Conservation (phyloP, 2,329 filamentous ascomycete species). For the Talaromyces sp. region DNA sequence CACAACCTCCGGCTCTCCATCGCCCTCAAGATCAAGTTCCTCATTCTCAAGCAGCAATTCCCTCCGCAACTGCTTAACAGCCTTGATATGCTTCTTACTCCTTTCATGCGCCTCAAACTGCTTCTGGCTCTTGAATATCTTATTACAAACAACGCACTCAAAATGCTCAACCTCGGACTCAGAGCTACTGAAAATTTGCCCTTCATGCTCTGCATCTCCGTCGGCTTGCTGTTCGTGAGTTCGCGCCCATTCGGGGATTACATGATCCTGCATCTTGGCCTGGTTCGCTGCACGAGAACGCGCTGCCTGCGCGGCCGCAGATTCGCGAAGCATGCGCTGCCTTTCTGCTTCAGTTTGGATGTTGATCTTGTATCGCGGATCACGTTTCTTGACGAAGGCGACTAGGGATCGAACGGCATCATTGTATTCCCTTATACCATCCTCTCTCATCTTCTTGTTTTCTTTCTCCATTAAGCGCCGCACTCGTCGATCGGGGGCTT, state of each 20-base stretch:
- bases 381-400: constrained; percentile 82
- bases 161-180: constrained; percentile 51
- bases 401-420: constrained; percentile 83
- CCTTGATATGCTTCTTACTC: constrained; percentile 93
- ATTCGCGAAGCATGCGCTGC: constrained; percentile 69
- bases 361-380: constrained; percentile 76
- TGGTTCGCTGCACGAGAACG: constrained; percentile 75
- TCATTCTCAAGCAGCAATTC: constrained; percentile 80
- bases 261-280: constrained; percentile 60
- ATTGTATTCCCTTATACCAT: constrained; percentile 82
- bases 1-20: constrained; percentile 13
- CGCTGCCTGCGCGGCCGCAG: constrained; percentile 77
- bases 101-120: constrained; percentile 88
- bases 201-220: constrained; percentile 29
- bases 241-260: constrained; percentile 69
- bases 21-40: constrained; percentile 29
- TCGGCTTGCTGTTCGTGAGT: constrained; percentile 30
- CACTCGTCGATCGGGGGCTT: constrained; percentile 79
- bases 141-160: constrained; percentile 60
- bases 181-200: constrained; percentile 44
- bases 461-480: constrained; percentile 91
- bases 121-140: constrained; percentile 79
- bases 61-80: constrained; percentile 69
- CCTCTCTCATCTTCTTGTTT: constrained; percentile 77
- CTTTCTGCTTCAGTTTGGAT: constrained; percentile 73